Evolutionary conservation across 306 rosid genomes (phyloP), one percentile per base, ranked within the genome.

Genomic region (Cercis canadensis): DNA sequence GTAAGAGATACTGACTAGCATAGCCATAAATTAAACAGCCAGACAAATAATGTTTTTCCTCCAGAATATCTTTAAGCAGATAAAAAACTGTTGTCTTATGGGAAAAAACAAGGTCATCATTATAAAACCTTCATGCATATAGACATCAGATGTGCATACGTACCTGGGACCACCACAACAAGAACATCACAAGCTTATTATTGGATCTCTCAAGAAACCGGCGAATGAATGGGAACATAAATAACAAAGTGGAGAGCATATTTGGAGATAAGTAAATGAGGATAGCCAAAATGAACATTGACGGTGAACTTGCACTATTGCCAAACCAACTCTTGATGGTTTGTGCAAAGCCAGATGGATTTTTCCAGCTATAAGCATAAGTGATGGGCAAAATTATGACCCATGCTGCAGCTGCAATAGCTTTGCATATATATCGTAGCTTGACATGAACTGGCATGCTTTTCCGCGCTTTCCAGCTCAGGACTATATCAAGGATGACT

Each of bases 81-180:
- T 56, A 65, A 54, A 56, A 65, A 29, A 40, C 15, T 37, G 56
- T n/a, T 60, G 50, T 8, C 29, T 76, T 67, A 37, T 33, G 19
- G 40, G 40, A 69, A 72, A 41, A 24, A 69, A 73, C 31, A 7
- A 11, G 8, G 13, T 17, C 21, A 21, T 59, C 60, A 33, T 50
- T 29, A 62, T 7, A 46, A 11, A 66, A 18, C 32, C 37, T 32
- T 57, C 16, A 69, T 57, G 53, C 11, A 67, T 14, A 66, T 12
- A 70, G 32, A 19, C 41, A 49, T 57, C 41, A 59, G 66, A 75
- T 67, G 74, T 65, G 33, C 37, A 73, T 29, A 8, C 74, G 33
- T 78, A 90, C 98, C 96, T 94, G 98, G 69, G 97, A 90, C 98
- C 98, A 94, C 97, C 97, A 90, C 97, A 94, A 90, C 87, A 87